phyloP scores from a whole-genome alignment of 306 rosid species.

The Styphnolobium japonicum region DNA sequence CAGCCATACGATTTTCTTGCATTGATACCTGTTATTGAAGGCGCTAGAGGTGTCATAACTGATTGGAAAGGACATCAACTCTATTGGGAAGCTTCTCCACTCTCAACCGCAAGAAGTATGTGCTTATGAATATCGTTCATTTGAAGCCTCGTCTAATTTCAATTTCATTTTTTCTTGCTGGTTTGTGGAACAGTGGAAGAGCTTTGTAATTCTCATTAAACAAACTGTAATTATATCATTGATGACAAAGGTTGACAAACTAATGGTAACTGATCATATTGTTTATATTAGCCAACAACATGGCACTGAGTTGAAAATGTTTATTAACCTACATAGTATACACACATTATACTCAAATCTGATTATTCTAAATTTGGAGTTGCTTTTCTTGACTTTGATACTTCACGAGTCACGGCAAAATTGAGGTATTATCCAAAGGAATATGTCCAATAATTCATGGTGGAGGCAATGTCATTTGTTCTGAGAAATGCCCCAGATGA shows the following conservation, averaged over 20 bases:
- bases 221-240: not conserved
- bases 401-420: no score
- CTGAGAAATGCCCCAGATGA: conserved; percentile 57
- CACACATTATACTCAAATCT: no score
- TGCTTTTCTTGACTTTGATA: no score
- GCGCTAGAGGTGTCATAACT: conserved; percentile 89
- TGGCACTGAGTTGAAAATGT: no score
- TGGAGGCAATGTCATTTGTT: conserved; percentile 56
- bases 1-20: conserved; percentile 96
- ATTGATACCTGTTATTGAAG: conserved; percentile 86
- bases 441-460: conserved; percentile 68
- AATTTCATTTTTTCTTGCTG: no score
- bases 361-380: no score
- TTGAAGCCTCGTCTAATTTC: no score
- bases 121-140: conserved; percentile 1
- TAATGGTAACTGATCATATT: not conserved
- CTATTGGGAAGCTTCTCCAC: conserved; percentile 81
- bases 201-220: not conserved
- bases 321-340: no score
- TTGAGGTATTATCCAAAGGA: no score
- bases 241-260: not conserved
- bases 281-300: not conserved
- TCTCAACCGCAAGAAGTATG: conserved; percentile 62
- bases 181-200: not conserved
- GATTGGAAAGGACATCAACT: conserved; percentile 91